Evolutionary conservation across 805 yeast genomes (phyloP).

Genomic region (Candida krabiensis): DNA sequence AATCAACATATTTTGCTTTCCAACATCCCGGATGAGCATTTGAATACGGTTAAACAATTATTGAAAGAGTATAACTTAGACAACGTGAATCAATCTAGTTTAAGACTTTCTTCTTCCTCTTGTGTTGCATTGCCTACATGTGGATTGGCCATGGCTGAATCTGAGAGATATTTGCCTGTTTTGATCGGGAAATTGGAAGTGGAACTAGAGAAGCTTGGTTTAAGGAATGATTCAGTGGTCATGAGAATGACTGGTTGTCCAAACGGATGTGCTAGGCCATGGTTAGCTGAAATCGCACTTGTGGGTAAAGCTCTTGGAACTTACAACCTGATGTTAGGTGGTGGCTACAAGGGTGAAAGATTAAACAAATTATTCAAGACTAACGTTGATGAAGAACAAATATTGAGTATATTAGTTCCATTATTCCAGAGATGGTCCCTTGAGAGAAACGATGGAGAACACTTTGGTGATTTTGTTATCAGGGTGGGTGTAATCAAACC

Average conservation of each 20-base stretch:
- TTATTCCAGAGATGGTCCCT: conserved; percentile 92
- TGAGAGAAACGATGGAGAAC: conserved; percentile 89
- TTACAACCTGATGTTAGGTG: conserved; percentile 92
- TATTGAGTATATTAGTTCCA: conserved; percentile 73
- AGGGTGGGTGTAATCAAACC: conserved; percentile 87
- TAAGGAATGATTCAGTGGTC: conserved; percentile 90
- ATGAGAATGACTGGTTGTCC: conserved; percentile 99
- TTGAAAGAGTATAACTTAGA: conserved; percentile 77
- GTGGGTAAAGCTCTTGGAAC: conserved; percentile 95
- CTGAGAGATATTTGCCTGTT: conserved; percentile 87
- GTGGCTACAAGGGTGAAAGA: conserved; percentile 92
- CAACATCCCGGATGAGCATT: conserved; percentile 66
- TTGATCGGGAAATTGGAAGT: conserved; percentile 78
- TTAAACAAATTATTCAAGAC: conserved; percentile 86
- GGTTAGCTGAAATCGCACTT: conserved; percentile 94
- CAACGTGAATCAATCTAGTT: conserved; percentile 76
- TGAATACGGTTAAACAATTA: conserved; percentile 59
- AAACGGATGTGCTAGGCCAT: conserved; percentile 97
- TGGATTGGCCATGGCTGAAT: conserved; percentile 98
- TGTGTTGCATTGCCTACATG: conserved; percentile 99
- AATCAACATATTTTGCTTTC: conserved; percentile 88
- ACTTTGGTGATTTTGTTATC: conserved; percentile 90
- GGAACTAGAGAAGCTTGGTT: conserved; percentile 87
- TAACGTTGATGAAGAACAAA: conserved; percentile 88
- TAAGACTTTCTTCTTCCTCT: conserved; percentile 89